Base-by-base conservation (phyloP, 192 early-diverging fungal species). In the Oehlia diaphana region DNA sequence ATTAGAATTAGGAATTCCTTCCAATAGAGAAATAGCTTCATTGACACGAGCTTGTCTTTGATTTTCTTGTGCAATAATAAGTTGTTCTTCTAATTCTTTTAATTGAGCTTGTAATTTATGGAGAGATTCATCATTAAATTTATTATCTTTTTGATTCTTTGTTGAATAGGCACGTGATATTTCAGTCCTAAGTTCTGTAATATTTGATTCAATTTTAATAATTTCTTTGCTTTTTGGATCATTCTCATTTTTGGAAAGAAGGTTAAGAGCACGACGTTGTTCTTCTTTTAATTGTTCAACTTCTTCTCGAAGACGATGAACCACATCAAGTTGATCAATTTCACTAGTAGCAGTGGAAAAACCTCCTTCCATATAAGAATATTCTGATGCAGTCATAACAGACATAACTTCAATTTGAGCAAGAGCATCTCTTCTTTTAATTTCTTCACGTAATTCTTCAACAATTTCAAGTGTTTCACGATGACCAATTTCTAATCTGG, bases 331-430 rank as follows among this genome's bases (percentile, higher is more conserved):
- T 71, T 79, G 77, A 71, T 79, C 77, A 13, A 79, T 23, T 63
- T 79, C 77, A 42, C 77, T 79, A 6, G 77, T 71, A 16, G 77
- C 44, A 61, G 77, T 50, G 7, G 77, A 63, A 62, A 19, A 64
- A 16, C 58, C 58, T 42, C 31, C 26, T 26, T 76, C 74, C 10
- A 53, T 39, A 76, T 72, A 72, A 50, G 71, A n/a, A 72, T 72
- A 72, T 28, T 72, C 71, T 26, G 71, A 72, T 58, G 69, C 28
- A 8, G 71, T 72, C 71, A 72, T 50, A 26, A 79, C 68, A 14
- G 77, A 79, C 77, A 79, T 79, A 26, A 79, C 67, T 67, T 79
- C 67, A 33, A 70, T 62, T 47, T 69, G 77, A n/a, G 77, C 77
- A 16, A 79, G n/a, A 28, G 66, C 77, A 37, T 79, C 77, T 44